phyloP scores from a whole-genome alignment of 352 stramenopile species.

The Globisporangium megalacanthum region DNA sequence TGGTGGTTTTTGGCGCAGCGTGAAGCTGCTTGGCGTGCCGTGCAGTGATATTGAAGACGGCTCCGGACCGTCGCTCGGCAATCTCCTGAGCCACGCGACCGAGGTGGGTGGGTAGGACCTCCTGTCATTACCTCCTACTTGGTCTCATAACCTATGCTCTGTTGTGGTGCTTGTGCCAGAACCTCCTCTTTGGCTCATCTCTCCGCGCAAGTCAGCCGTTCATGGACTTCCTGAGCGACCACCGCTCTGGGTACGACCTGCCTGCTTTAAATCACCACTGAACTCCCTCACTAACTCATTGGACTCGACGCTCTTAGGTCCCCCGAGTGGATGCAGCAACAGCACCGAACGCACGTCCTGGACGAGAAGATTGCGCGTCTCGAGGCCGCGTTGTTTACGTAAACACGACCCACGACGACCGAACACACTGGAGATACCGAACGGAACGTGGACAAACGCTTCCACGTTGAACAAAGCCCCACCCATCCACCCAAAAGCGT shows the following conservation, averaged over 20 bases:
- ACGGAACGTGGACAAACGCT: too few species aligned
- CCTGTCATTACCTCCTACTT: not conserved
- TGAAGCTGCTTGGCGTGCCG: constrained; percentile 38
- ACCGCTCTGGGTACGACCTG: constrained; percentile 32
- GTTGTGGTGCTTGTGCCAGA: constrained; percentile 15
- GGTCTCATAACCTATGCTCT: too few species aligned
- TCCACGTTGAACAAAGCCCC: too few species aligned
- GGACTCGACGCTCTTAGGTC: constrained; percentile 15
- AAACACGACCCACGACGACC: not conserved
- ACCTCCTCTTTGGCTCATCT: constrained; percentile 40
- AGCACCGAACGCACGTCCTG: constrained; percentile 27
- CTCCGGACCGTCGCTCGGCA: constrained; percentile 48
- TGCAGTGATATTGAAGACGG: constrained; percentile 52
- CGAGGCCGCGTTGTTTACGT: constrained; percentile 32
- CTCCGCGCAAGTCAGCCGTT: constrained; percentile 39
- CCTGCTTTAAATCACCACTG: not conserved
- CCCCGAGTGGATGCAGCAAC: constrained; percentile 37
- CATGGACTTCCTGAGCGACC: constrained; percentile 51
- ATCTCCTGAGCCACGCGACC: constrained; percentile 54
- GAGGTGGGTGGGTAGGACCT: constrained; percentile 29
- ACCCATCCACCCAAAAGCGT: too few species aligned
- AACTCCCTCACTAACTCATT: not conserved
- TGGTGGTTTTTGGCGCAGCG: constrained; percentile 13
- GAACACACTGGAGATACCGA: too few species aligned
- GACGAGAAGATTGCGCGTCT: constrained; percentile 41